A percentile compares a stretch with the other conserved stretches of the same genome.
Conservation (phyloP, 805 yeast genomes). For the Debaryomyces maramus region DNA sequence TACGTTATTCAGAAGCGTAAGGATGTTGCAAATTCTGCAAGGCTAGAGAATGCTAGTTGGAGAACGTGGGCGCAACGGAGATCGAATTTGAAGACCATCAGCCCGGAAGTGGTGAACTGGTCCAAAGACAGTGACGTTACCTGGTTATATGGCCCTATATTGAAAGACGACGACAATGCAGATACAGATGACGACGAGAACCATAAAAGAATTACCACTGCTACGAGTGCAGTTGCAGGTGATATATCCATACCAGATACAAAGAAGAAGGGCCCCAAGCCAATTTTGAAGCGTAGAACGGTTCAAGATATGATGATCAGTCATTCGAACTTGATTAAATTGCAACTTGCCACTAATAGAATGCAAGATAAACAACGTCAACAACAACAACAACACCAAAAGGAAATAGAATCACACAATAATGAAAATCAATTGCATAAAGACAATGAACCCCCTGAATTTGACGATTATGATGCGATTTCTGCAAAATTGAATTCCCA, state of each 20-base stretch:
- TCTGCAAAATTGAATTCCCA: constrained; percentile 44
- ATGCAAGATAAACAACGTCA: constrained; percentile 33
- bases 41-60: constrained; percentile 70
- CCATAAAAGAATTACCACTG: constrained; percentile 25
- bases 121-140: constrained; percentile 95
- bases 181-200: constrained; percentile 19
- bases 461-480: constrained; percentile 45
- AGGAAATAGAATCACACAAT: constrained; percentile 6
- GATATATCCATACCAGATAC: constrained; percentile 43
- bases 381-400: constrained; percentile 15
- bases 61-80: constrained; percentile 91
- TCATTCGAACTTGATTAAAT: constrained; percentile 49
- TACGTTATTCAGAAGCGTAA: constrained; percentile 81
- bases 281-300: constrained; percentile 84
- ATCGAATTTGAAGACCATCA: constrained; percentile 66
- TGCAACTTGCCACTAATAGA: constrained; percentile 40
- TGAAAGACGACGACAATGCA: constrained; percentile 42
- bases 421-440: constrained; percentile 12
- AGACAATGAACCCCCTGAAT: constrained; percentile 37
- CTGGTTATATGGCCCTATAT: constrained; percentile 94
- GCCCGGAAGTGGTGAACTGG: constrained; percentile 95
- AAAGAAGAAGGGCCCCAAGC: constrained; percentile 51
- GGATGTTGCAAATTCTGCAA: constrained; percentile 66
- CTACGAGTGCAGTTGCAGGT: constrained; percentile 45
- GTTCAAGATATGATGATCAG: constrained; percentile 78